Percentiles rank a stretch among this genome's conserved stretches.
These are phyloP conservation scores for Lantana camara DNA, from an alignment of 257 asterid species.

Conservation along the genomic window DNA sequence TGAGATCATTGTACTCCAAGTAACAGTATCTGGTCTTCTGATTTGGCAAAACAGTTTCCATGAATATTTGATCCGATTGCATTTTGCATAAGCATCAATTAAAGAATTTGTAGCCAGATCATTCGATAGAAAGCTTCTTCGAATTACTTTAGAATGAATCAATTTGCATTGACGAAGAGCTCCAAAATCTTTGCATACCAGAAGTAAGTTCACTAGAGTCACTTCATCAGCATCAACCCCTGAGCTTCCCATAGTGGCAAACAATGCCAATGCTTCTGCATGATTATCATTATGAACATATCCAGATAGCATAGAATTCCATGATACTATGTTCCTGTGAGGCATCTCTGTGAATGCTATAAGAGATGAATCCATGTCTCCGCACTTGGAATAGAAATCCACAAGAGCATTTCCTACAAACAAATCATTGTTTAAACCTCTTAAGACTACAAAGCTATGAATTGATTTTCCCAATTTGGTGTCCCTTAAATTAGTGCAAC, in stretches of 20 bases:
- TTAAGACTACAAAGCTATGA: slow-evolving; percentile 54
- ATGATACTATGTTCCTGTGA: slow-evolving; percentile 60
- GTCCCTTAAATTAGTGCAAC: slow-evolving; percentile 55
- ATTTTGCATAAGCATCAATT: slow-evolving; percentile 79
- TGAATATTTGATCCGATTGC: slow-evolving; percentile 55
- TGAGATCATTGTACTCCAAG: slow-evolving; percentile 96
- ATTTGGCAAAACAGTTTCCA: slow-evolving; percentile 60
- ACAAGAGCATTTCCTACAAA: slow-evolving; percentile 73
- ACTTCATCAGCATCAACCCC: slow-evolving; percentile 70
- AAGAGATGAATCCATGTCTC: slow-evolving; percentile 58
- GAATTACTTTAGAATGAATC: slow-evolving; percentile 59
- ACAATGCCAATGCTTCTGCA: slow-evolving; percentile 54
- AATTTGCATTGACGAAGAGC: slow-evolving; percentile 59
- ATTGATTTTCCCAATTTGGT: slow-evolving; percentile 53
- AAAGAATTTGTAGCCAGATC: slow-evolving; percentile 74
- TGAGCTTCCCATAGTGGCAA: slow-evolving; percentile 53
- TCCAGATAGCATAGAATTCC: slow-evolving; percentile 84
- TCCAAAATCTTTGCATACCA: slow-evolving; percentile 52
- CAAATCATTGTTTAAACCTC: slow-evolving; percentile 66
- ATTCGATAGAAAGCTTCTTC: slow-evolving; percentile 55
- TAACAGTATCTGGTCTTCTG: slow-evolving; percentile 57
- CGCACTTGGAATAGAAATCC: slow-evolving; percentile 84
- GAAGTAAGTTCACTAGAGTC: slow-evolving; percentile 78
- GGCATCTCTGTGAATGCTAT: slow-evolving; percentile 61
- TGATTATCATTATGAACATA: slow-evolving; percentile 61